phyloP scores from a whole-genome alignment of 2,329 filamentous ascomycete genomes.

The Lachnellula hyalina region DNA sequence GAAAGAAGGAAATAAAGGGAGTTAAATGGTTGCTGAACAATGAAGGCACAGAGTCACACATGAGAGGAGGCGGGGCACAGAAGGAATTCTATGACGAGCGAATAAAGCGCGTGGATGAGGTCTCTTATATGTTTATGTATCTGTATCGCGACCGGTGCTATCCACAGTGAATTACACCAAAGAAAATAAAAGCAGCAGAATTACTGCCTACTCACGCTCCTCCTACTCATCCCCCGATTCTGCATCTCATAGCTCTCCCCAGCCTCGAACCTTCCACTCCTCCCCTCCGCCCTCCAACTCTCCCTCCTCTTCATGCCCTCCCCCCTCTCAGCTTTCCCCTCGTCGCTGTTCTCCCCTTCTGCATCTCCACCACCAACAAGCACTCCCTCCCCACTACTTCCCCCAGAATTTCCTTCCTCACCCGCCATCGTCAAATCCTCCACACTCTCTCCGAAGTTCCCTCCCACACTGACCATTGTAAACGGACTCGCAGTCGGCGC shows the following conservation, averaged over 20 bases:
- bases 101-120: too few relatives aligned
- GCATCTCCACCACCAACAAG: slow-evolving; percentile 10
- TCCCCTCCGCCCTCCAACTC: slow-evolving; percentile 15
- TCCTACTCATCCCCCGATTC: slow-evolving; percentile 12
- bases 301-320: slow-evolving; percentile 15
- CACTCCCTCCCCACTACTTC: slow-evolving; percentile 9
- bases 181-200: neutral
- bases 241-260: slow-evolving; percentile 28
- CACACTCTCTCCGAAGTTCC: slow-evolving; percentile 33
- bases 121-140: too few relatives aligned
- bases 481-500: slow-evolving; percentile 59
- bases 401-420: neutral
- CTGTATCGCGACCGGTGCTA: too few relatives aligned
- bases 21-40: too few relatives aligned
- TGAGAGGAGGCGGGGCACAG: too few relatives aligned
- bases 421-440: slow-evolving; percentile 3
- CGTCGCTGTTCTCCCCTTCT: slow-evolving; percentile 16
- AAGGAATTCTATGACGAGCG: too few relatives aligned
- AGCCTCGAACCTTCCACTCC: slow-evolving; percentile 6
- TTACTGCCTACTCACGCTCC: slow-evolving; percentile 25
- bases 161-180: too few relatives aligned
- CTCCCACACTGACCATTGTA: slow-evolving; percentile 30
- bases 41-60: too few relatives aligned
- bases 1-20: too few relatives aligned
- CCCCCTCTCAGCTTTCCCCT: slow-evolving; percentile 24